Base-by-base conservation (phyloP, 805 yeast genomes). In the Debaryomyces castellii region DNA sequence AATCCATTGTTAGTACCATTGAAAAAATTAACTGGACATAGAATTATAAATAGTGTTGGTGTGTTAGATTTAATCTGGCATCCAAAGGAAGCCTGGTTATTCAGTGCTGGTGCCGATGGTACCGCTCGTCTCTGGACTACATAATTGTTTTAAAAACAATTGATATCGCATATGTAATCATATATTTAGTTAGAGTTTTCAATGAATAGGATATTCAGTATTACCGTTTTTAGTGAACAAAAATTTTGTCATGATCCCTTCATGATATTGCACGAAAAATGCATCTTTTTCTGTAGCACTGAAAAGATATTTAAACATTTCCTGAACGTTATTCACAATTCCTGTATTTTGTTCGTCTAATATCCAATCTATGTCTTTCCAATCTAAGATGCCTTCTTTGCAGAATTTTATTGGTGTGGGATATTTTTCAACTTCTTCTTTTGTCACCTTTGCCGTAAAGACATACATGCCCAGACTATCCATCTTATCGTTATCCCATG, bases 61-160 rank as follows among this genome's bases (percentile, higher is more conserved):
- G 96, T 94, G 12, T 75, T 94, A 60, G 86, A 83, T 60, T 80
- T 87, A 40, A 80, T 81, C 41, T 94, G 99, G 99, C 99, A 94
- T 76, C 98, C 98, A 53, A 83, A 85, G 58, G 98, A 94, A 70
- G 97, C 99, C 0, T 94, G 99, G 99, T 76, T 94, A 61, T 90
- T 94, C 66, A 85, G 94, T 62, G 89, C 96, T 9, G 99, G 98
- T 58, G 98, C 98, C 18, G 99, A 94, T 68, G 89, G 96, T 49
- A 82, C 89, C 35, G 98, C 97, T 5, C 83, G 96, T 60, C 72
- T 94, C 59, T 94, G 99, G 99, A 94, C 99, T 22, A 88, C 96
- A n/a, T 72, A 62, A 40, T 35, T 14, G 34, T 30, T 30, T 22
- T 20, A 25, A 25, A 12, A 24, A 30, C 34, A 30, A 30, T 30